Percentiles rank a stretch among this genome's conserved stretches.
phyloP scores from a whole-genome alignment of 495 filamentous ascomycete genomes.

The Annulohypoxylon stygium region DNA sequence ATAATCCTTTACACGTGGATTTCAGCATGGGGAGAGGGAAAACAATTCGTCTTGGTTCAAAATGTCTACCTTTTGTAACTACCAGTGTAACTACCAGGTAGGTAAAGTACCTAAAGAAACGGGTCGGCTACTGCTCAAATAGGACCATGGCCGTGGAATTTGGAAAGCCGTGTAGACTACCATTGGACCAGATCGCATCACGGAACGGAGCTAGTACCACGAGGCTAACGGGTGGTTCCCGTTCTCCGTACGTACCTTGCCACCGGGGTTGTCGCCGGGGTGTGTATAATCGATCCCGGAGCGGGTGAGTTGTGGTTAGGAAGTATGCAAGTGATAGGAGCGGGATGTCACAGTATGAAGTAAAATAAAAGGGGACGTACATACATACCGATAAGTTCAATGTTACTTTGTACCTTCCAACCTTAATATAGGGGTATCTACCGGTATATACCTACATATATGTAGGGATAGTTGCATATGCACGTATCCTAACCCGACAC shows the following conservation, averaged over 20 bases:
- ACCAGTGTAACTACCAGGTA: too few species aligned
- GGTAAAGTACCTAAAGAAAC: background rate
- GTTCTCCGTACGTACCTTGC: constrained; percentile 10
- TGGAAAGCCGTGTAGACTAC: background rate
- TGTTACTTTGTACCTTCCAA: constrained; percentile 2
- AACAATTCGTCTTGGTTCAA: background rate
- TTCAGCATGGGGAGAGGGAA: background rate
- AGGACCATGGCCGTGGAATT: background rate
- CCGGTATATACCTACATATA: background rate
- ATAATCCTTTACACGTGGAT: background rate
- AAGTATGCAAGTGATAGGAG: constrained; percentile 42
- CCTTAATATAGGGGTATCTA: background rate
- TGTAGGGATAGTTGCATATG: background rate
- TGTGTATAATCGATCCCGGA: constrained; percentile 19
- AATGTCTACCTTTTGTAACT: background rate
- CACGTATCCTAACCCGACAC: constrained; percentile 1
- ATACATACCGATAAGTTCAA: background rate
- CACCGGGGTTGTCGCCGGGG: constrained; percentile 9
- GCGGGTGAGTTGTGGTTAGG: constrained; percentile 21
- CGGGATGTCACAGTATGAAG: constrained; percentile 41
- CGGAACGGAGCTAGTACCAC: constrained; percentile 9
- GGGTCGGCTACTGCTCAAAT: background rate
- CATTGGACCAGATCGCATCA: background rate
- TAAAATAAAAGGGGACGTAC: background rate
- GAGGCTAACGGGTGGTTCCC: constrained; percentile 12